Conservation (phyloP, 148 eudicot genomes). For the Diospyros kaki region DNA sequence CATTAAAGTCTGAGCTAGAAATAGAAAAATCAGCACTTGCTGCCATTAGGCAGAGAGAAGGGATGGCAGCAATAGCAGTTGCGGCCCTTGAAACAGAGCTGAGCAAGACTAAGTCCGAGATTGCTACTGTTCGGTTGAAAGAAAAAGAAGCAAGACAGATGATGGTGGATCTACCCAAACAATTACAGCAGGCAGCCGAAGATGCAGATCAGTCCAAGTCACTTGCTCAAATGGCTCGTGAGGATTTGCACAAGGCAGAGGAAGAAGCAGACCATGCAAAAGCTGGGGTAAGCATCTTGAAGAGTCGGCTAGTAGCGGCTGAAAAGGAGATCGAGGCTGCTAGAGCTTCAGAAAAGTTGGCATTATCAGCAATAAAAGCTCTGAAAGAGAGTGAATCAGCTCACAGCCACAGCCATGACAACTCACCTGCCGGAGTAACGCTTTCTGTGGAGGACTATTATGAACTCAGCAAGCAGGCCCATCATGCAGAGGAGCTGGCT, state of each 20-base stretch:
- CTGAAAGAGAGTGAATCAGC: constrained; percentile 67
- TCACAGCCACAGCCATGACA: constrained; percentile 29
- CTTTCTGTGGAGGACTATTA: constrained; percentile 87
- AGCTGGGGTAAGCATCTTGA: constrained; percentile 65
- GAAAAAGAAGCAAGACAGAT: constrained; percentile 71
- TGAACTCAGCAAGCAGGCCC: constrained; percentile 76
- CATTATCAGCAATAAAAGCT: constrained; percentile 74
- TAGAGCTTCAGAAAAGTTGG: constrained; percentile 76
- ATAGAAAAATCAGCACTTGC: constrained; percentile 54
- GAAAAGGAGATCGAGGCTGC: constrained; percentile 94
- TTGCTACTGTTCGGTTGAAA: constrained; percentile 48
- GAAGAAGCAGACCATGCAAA: constrained; percentile 82
- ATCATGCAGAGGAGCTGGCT: constrained; percentile 82
- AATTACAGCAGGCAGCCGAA: constrained; percentile 63
- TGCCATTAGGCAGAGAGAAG: constrained; percentile 72
- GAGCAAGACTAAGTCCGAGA: constrained; percentile 65
- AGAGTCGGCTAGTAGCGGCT: constrained; percentile 68
- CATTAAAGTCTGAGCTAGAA: constrained; percentile 69
- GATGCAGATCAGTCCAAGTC: constrained; percentile 77
- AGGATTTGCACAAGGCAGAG: constrained; percentile 58
- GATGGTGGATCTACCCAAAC: constrained; percentile 66
- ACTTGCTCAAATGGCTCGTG: constrained; percentile 50
- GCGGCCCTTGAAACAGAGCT: constrained; percentile 83
- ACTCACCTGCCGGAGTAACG: constrained; percentile 45
- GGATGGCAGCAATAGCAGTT: constrained; percentile 75